Evolutionary conservation across 306 rosid species (phyloP), one percentile per base, ranked within the genome.

Genomic region (Dryas octopetala): DNA sequence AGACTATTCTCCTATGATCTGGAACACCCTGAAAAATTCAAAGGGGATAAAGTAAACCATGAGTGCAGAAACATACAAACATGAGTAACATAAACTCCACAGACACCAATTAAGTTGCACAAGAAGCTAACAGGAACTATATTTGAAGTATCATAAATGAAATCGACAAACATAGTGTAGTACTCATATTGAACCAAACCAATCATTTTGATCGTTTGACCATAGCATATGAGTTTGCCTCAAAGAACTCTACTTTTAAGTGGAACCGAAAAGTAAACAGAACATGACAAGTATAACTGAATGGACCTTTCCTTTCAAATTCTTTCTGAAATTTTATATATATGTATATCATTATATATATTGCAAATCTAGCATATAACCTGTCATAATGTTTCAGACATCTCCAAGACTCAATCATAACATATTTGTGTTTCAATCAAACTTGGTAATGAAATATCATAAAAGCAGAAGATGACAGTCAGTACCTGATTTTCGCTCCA

Each of bases 401-500:
- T 61, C 45, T 32, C 41, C 63, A 59, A 23, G 16, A 59, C 2
- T 7, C 14, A 1, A 9, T 9, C 12, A 32, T 32, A 32, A 13
- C 53, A 49, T 9, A 11, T 9, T 11, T 49, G 4, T 23, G 13
- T 61, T 32, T 32, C 38, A 32, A 61, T 61, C 19, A 32, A 61
- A 32, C 66, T 61, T 32, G 66, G 17, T 4, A 61, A 40, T 1
- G 11, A 19, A 47, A 66, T 7, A 32, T 6, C 11, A 15, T 15
- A 4, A 15, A 68, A 2, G 10, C 12, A 38, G 47, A 6, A 51
- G 62, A 69, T 41, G 28, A 32, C 14, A 60, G 13, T 48, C 3
- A 43, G 28, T 79, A 73, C 70, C 78, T 14, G 15, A 43, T 38
- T 79, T 64, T 79, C 73, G 74, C 71, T 80, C 28, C 66, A 28